Base-by-base conservation (phyloP, 352 stramenopile genomes). In the Halophytophthora batemanensis region DNA sequence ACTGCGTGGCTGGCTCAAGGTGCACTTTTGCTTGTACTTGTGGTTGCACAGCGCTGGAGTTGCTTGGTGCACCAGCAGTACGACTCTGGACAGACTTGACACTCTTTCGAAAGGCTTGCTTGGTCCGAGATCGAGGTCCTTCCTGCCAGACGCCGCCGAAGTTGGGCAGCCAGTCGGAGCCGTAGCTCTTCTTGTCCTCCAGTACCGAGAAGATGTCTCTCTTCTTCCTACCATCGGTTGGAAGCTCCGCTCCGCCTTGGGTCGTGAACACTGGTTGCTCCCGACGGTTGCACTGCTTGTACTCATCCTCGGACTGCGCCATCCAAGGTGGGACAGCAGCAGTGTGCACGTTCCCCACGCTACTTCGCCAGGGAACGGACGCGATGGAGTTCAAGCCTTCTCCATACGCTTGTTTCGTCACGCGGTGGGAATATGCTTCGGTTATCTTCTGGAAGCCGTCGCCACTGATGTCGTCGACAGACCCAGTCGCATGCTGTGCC, bases 111-210 rank as follows among this genome's bases (percentile, higher is more conserved):
- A 92, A 90, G 15, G 70, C 59, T 52, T 71, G 61, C 29, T 82
- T 79, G 7, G 77, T 89, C 51, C 74, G 76, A 34, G 57, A 71
- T 2, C 82, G 77, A 21, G 79, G 65, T 0, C 79, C 79, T 35
- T 85, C 75, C 50, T 92, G 74, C 82, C 82, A 92, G 13, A 92
- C 79, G 0, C 76, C 64, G 12, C 82, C 79, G 53, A 92, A 92
- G 37, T 90, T 90, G 18, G 82, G 82, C 13, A 92, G 56, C 82
- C 82, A 92, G 18, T 69, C 65, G 10, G 61, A 37, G 14, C 61
- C 59, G 39, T 78, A 70, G 10, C 58, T 28, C 17, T 52, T 46
- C 18, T 74, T 49, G 15, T 59, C 50, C 29, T 69, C 38, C 15
- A 76, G 39, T 28, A 54, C 31, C 13, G 59, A 53, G 28, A 77